Conservation (phyloP, 768 basidiomycete species). For the Floccularia luteovirens region DNA sequence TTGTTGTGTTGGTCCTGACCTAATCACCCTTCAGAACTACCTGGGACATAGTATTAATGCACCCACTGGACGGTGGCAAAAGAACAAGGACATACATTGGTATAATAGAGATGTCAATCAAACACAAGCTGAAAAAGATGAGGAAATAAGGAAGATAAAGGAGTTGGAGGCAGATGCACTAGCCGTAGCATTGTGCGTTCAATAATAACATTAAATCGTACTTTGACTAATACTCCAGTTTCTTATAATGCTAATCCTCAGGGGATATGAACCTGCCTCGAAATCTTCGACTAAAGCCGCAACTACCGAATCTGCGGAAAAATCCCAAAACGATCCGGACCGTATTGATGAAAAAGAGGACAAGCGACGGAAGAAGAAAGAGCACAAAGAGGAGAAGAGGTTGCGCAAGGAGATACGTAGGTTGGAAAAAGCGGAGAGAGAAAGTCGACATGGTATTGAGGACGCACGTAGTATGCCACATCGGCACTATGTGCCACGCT, state of each 20-base stretch:
- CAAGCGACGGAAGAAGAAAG: constrained; percentile 40
- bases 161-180: constrained; percentile 88
- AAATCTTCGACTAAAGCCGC: constrained; percentile 20
- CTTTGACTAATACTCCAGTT: neutral
- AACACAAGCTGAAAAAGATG: constrained; percentile 35
- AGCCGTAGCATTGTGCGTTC: constrained; percentile 63
- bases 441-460: constrained; percentile 16
- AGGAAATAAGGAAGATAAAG: constrained; percentile 79
- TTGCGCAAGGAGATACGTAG: constrained; percentile 43
- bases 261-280: constrained; percentile 63
- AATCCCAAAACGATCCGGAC: constrained; percentile 17
- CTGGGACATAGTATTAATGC: constrained; percentile 94
- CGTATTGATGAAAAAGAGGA: constrained; percentile 52
- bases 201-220: neutral
- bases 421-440: constrained; percentile 23
- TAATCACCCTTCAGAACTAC: constrained; percentile 61
- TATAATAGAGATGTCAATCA: constrained; percentile 60
- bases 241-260: constrained; percentile 17
- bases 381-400: constrained; percentile 54
- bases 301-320: no score
- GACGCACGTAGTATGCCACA: constrained; percentile 8
- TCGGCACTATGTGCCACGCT: constrained; percentile 13
- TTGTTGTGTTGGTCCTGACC: neutral
- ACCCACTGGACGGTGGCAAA: constrained; percentile 94
- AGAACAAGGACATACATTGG: constrained; percentile 97